These are phyloP conservation scores for Paxillus rubicundulus DNA, from an alignment of 768 basidiomycete genomes.

Conservation along the genomic window DNA sequence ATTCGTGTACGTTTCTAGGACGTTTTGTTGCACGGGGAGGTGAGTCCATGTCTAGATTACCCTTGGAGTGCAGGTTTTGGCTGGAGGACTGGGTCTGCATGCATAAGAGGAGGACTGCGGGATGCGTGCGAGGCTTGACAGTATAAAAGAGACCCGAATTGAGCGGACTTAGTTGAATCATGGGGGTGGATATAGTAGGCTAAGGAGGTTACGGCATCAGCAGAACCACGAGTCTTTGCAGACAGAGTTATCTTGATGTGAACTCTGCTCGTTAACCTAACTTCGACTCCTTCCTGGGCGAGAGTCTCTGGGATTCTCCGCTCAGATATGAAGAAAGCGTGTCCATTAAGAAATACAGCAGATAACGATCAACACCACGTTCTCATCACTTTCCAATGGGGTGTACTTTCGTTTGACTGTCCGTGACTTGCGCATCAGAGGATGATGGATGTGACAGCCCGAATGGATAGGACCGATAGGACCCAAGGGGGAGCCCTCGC, in stretches of 20 bases:
- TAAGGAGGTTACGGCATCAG: slow-evolving; percentile 9
- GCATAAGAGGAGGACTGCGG: slow-evolving; percentile 25
- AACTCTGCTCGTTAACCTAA: slow-evolving; percentile 6
- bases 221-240: slow-evolving; percentile 11
- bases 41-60: slow-evolving; percentile 9
- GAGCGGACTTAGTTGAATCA: slow-evolving; percentile 12
- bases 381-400: not conserved
- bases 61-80: slow-evolving; percentile 4
- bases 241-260: slow-evolving; percentile 5
- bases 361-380: slow-evolving; percentile 1
- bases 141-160: slow-evolving; percentile 13
- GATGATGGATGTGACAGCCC: not conserved
- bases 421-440: slow-evolving; percentile 7
- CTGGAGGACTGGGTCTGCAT: slow-evolving; percentile 5
- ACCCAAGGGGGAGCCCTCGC: not conserved
- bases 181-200: slow-evolving; percentile 7
- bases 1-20: slow-evolving; percentile 36
- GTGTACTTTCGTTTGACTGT: no score
- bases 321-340: not conserved
- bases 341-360: not conserved
- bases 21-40: slow-evolving; percentile 45
- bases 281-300: slow-evolving; percentile 2
- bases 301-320: slow-evolving; percentile 2
- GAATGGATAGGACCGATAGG: not conserved
- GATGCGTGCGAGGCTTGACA: slow-evolving; percentile 8